Evolutionary conservation across 2,329 filamentous ascomycete genomes (phyloP), one percentile per base, ranked within the genome.

Genomic region (Blastomyces gilchristii): DNA sequence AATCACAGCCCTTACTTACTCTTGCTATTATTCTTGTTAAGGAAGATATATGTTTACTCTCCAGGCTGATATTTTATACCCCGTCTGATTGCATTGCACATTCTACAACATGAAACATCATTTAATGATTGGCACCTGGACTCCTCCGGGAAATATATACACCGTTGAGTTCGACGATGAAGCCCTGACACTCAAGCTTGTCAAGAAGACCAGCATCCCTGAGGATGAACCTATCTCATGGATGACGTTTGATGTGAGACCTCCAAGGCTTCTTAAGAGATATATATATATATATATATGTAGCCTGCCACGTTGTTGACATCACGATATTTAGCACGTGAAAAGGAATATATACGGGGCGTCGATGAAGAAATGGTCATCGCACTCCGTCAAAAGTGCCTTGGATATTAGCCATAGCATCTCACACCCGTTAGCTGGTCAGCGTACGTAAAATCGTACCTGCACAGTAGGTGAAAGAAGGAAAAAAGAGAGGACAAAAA

Each of bases 321-420:
- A 54, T 37, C 41, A n/a, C 16, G 16, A 3, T 61, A 22, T 43
- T 22, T 71, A 93, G 87, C 90, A 95, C 76, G 79, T 83, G 65
- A 89, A 87, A 71, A 93, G 91, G 76, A 88, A 89, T 73, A 87
- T 96, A 65, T 96, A 96, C 75, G 91, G 91, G 70, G 87, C 91
- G 3, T 89, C 90, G 65, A 94, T 94, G 90, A 96, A 96, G 81
- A 93, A 91, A 74, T 96, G 90, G 90, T 87, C 87, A 59, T 91
- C 88, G 73, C 93, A 90, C 75, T 80, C 85, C 56, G 88, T 95
- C 70, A 84, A 87, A 69, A 87, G 84, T 68, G 88, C 90, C 2
- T 87, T 85, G 1, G 85, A 90, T 59, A 94, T 96, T 67, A 77
- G 85, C 57, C 90, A 94, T 68, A 83, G 88, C 73, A 81, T 81